A percentile compares a stretch with the other conserved stretches of the same genome.
Conservation (phyloP, 2,329 filamentous ascomycete species). For the Trichophyton benhamiae region DNA sequence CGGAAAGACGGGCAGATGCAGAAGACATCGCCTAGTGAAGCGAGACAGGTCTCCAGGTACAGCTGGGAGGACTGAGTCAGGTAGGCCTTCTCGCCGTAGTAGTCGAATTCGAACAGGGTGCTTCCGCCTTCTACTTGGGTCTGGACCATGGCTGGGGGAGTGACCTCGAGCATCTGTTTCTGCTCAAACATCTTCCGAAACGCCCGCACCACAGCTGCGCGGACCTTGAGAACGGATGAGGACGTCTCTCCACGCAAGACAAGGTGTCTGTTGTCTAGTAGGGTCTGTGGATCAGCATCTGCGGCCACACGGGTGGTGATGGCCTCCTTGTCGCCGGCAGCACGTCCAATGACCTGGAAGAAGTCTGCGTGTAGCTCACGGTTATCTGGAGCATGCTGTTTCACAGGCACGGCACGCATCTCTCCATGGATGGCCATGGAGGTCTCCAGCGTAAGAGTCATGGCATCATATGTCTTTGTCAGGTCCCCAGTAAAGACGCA, state of each 20-base stretch:
- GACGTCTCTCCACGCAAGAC: slow-evolving; percentile 73
- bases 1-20: slow-evolving; percentile 99
- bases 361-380: slow-evolving; percentile 86
- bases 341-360: slow-evolving; percentile 66
- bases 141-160: slow-evolving; percentile 81
- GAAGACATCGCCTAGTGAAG: slow-evolving; percentile 86
- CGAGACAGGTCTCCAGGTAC: slow-evolving; percentile 89
- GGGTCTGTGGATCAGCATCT: slow-evolving; percentile 56
- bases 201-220: slow-evolving; percentile 65
- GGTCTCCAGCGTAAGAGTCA: slow-evolving; percentile 78
- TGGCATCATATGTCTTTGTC: slow-evolving; percentile 80
- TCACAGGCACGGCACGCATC: slow-evolving; percentile 66
- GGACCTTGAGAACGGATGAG: slow-evolving; percentile 77
- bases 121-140: slow-evolving; percentile 89
- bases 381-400: slow-evolving; percentile 65
- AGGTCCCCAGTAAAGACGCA: slow-evolving; percentile 70
- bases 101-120: slow-evolving; percentile 79
- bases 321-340: slow-evolving; percentile 76
- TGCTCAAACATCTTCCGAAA: slow-evolving; percentile 72
- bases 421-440: slow-evolving; percentile 73
- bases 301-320: slow-evolving; percentile 71
- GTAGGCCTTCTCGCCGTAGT: slow-evolving; percentile 83
- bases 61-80: slow-evolving; percentile 94
- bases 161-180: slow-evolving; percentile 66
- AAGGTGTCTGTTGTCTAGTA: slow-evolving; percentile 74